Evolutionary conservation across 805 yeast genomes (phyloP).

Genomic region (Pichia ethanolica): DNA sequence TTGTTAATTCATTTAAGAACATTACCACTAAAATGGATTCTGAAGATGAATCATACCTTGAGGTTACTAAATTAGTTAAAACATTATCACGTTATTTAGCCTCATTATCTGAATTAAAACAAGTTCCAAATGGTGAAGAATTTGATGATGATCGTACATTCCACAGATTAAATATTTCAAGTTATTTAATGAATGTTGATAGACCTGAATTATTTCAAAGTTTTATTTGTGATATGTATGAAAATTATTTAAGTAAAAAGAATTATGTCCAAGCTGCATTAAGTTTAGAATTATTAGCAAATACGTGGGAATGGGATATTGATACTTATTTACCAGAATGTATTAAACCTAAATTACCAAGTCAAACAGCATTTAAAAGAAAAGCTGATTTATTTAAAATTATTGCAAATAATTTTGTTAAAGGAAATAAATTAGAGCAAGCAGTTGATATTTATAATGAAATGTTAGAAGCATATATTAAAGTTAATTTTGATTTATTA

Average conservation of each 20-base stretch:
- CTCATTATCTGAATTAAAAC: constrained; percentile 56
- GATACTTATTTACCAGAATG: constrained; percentile 48
- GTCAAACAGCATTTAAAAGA: constrained; percentile 72
- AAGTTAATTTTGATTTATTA: constrained; percentile 63
- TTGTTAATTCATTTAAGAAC: constrained; percentile 41
- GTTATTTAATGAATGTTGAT: constrained; percentile 68
- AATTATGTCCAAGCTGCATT: constrained; percentile 80
- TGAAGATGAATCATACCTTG: constrained; percentile 54
- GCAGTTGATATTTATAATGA: constrained; percentile 76
- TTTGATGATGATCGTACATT: constrained; percentile 83
- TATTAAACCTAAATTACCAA: constrained; percentile 64
- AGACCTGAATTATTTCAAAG: constrained; percentile 74
- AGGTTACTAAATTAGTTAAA: constrained; percentile 43
- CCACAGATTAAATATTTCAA: constrained; percentile 67
- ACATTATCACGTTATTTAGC: constrained; percentile 55
- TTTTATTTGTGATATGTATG: constrained; percentile 69
- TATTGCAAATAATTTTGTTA: constrained; percentile 61
- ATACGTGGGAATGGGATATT: constrained; percentile 69
- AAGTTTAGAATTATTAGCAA: constrained; percentile 68
- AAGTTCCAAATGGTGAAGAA: constrained; percentile 74
- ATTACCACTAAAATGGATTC: constrained; percentile 45
- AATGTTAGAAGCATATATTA: constrained; percentile 65
- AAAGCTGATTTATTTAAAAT: constrained; percentile 64
- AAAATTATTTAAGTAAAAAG: constrained; percentile 48
- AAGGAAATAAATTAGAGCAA: constrained; percentile 69